Evolutionary conservation across 768 basidiomycete genomes (phyloP).

Genomic region (Suillus bovinus): DNA sequence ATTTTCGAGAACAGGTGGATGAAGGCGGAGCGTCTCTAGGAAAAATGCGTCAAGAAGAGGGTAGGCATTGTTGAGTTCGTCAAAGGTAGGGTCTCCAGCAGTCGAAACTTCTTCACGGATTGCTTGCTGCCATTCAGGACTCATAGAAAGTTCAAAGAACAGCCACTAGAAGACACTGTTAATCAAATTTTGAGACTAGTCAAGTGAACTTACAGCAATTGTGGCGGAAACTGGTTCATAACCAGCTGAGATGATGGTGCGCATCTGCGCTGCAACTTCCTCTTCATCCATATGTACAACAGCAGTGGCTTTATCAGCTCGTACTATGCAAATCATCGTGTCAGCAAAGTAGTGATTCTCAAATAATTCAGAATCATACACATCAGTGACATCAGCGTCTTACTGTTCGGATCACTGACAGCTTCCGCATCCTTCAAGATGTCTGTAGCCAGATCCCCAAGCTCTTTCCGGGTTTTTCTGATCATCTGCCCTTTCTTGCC

Average conservation of each 20-base stretch:
- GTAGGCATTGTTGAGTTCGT: constrained; percentile 47
- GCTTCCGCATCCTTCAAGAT: constrained; percentile 58
- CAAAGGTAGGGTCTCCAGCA: constrained; percentile 50
- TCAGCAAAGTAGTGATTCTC: constrained; percentile 2
- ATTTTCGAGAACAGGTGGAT: constrained; percentile 64
- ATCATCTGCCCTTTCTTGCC: constrained; percentile 63
- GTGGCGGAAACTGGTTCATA: constrained; percentile 41
- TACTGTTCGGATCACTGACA: constrained; percentile 42
- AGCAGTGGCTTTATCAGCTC: constrained; percentile 44
- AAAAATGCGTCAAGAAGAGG: constrained; percentile 62
- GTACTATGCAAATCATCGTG: constrained; percentile 27
- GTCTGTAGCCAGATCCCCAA: constrained; percentile 49
- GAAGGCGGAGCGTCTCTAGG: constrained; percentile 61
- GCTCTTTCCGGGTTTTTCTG: constrained; percentile 49
- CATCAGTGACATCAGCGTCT: constrained; percentile 56
- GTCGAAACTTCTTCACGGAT: constrained; percentile 56
- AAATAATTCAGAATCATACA: constrained; percentile 32
- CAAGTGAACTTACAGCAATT: constrained; percentile 29
- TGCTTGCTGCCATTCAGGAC: constrained; percentile 51
- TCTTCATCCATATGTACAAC: constrained; percentile 46
- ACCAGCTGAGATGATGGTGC: constrained; percentile 62
- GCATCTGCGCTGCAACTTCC: constrained; percentile 58
- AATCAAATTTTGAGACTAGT: constrained; percentile 1
- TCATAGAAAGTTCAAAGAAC: constrained; percentile 58
- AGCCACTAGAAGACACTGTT: constrained; percentile 49